These are phyloP conservation scores for Lentinula sp. DNA, from an alignment of 768 basidiomycete species.

Conservation along the genomic window DNA sequence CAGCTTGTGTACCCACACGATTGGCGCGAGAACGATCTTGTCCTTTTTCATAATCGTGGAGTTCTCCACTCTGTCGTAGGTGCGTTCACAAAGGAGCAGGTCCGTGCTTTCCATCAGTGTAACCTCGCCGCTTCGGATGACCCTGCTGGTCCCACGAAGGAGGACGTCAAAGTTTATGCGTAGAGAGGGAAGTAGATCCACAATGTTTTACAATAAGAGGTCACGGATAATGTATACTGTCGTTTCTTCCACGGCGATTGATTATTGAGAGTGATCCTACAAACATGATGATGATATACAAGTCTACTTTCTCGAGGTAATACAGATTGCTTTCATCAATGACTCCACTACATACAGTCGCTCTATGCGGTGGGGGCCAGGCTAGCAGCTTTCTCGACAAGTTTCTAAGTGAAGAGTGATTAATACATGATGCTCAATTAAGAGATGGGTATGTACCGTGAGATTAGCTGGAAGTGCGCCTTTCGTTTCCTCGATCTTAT, in stretches of 20 bases:
- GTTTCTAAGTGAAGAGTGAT: neutral
- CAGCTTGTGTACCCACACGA: slow-evolving; percentile 54
- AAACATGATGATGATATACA: neutral
- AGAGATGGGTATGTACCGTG: neutral
- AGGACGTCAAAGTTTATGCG: slow-evolving; percentile 62
- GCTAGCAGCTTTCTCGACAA: too few relatives aligned
- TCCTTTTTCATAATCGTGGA: slow-evolving; percentile 85
- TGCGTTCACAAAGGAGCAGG: slow-evolving; percentile 60
- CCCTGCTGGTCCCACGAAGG: slow-evolving; percentile 59
- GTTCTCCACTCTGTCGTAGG: slow-evolving; percentile 79
- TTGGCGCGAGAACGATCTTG: slow-evolving; percentile 62
- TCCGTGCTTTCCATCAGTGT: slow-evolving; percentile 80
- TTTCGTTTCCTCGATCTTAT: neutral
- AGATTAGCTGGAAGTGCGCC: slow-evolving; percentile 3
- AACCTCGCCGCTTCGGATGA: slow-evolving; percentile 79
- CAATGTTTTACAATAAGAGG: too few relatives aligned
- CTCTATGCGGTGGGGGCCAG: too few relatives aligned
- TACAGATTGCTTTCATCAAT: too few relatives aligned
- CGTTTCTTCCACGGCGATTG: too few relatives aligned
- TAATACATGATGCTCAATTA: neutral
- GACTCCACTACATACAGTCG: too few relatives aligned
- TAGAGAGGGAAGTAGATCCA: slow-evolving; percentile 14
- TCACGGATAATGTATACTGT: too few relatives aligned
- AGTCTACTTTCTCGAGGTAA: too few relatives aligned
- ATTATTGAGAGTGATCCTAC: neutral